These are phyloP conservation scores for Choricystis sp. DNA, from an alignment of 139 green algal species.

Conservation along the genomic window DNA sequence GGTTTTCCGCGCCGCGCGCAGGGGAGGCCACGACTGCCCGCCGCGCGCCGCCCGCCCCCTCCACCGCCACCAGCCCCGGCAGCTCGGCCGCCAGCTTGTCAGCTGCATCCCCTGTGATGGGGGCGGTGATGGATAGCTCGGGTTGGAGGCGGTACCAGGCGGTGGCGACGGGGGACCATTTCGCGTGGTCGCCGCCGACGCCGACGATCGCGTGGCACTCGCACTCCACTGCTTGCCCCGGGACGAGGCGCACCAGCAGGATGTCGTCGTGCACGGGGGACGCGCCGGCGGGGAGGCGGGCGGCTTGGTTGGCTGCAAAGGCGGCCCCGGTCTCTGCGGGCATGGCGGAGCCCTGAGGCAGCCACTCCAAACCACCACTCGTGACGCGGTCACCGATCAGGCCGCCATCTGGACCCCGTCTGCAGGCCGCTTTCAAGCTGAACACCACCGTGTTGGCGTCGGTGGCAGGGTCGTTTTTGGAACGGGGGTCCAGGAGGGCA, in stretches of 20 bases:
- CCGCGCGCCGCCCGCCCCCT: constrained; percentile 7
- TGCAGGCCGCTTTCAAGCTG: constrained; percentile 33
- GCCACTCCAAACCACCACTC: constrained; percentile 54
- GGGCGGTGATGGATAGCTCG: constrained; percentile 55
- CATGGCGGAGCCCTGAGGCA: constrained; percentile 68
- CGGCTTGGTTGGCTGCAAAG: constrained; percentile 42
- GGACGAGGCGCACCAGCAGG: constrained; percentile 75
- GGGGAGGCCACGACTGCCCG: constrained; percentile 6
- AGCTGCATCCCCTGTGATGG: constrained; percentile 23
- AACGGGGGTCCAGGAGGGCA: constrained; percentile 9
- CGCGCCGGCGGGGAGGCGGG: constrained; percentile 11
- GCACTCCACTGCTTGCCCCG: constrained; percentile 69
- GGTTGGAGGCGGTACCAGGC: constrained; percentile 80
- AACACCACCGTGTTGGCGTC: constrained; percentile 55
- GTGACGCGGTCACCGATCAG: constrained; percentile 5
- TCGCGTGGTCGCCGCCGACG: constrained; percentile 81
- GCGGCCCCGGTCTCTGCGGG: constrained; percentile 60
- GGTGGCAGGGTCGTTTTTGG: constrained; percentile 14
- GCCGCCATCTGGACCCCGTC: not conserved
- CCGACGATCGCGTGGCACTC: constrained; percentile 85
- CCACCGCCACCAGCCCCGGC: constrained; percentile 32
- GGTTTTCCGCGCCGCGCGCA: constrained; percentile 24
- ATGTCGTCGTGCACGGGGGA: constrained; percentile 64
- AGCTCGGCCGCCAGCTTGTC: constrained; percentile 35
- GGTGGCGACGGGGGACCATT: constrained; percentile 95